Evolutionary conservation across 192 early-diverging fungal genomes (phyloP), one percentile per base, ranked within the genome.

Genomic region (Coemansia sp.): DNA sequence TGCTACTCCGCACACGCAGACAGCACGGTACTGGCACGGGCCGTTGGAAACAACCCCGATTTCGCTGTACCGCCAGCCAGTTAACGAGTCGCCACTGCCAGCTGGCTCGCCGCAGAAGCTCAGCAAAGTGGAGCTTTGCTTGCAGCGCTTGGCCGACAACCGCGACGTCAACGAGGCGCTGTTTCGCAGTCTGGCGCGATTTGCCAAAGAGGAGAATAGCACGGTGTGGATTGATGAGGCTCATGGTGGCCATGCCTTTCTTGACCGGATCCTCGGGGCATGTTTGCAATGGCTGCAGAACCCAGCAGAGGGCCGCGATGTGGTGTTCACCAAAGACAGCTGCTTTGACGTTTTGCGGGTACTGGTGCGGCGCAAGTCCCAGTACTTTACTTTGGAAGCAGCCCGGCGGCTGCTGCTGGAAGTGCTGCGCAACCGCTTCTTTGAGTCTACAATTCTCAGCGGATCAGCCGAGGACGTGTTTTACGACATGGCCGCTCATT

Each of bases 301-400:
- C 40, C 76, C 76, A 1, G 51, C 58, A 15, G 76, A 71, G 36
- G 66, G 42, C 39, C 64, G 76, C 21, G 69, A 78, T 47, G 71
- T 65, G 0, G 76, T 78, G 20, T 78, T 78, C 31, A 53, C 41
- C 44, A 71, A 72, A 41, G 76, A 78, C 59, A 78, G 69, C 58
- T 78, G 76, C 59, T 65, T 78, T 44, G 76, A 78, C 31, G 76
- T 78, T 17, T 44, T 78, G 58, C 76, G 76, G 10, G 69, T 78
- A 14, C 61, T 78, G 26, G 69, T 78, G 8, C 69, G 69, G 14
- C 56, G 69, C 41, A 64, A 71, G 51, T 78, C 65, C 31, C 76
- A 72, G 45, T 47, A 68, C 54, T 72, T 78, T 61, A 43, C 64
- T 16, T 41, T 78, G 39, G 53, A 60, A 16, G 41, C 58, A 7